Evolutionary conservation across 805 yeast genomes (phyloP).

Genomic region (Wickerhamomyces ciferrii): DNA sequence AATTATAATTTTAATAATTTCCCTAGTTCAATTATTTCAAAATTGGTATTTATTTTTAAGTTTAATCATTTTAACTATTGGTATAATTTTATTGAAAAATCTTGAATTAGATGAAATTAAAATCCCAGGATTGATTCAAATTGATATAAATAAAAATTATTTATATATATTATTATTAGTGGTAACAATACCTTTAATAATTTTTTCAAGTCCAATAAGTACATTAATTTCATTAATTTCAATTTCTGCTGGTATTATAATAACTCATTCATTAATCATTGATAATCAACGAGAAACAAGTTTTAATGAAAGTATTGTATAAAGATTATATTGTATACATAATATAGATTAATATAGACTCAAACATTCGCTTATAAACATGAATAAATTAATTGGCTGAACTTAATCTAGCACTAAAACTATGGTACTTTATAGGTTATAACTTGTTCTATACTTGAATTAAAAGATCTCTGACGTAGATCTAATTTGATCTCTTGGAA

Average conservation of each 20-base stretch:
- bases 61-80: constrained; percentile 3
- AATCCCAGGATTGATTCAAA: constrained; percentile 1
- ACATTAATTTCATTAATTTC: neutral
- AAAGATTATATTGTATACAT: neutral
- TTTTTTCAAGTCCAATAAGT: constrained; percentile 10
- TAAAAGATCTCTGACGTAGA: too few species aligned
- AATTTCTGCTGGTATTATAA: constrained; percentile 3
- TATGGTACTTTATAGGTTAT: too few species aligned
- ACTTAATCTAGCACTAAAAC: too few species aligned
- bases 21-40: constrained; percentile 12
- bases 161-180: constrained; percentile 6
- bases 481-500: too few species aligned
- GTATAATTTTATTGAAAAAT: constrained; percentile 6
- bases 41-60: constrained; percentile 14
- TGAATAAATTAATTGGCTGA: too few species aligned
- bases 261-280: constrained; percentile 8
- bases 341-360: neutral
- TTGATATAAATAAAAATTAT: constrained; percentile 12
- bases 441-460: too few species aligned
- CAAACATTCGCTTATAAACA: too few species aligned
- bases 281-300: constrained; percentile 15
- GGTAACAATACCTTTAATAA: constrained; percentile 15
- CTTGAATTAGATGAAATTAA: constrained; percentile 4
- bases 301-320: constrained; percentile 17
- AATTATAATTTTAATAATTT: constrained; percentile 8